phyloP scores from a whole-genome alignment of 495 filamentous ascomycete species.

The Hypoxylon perforatum region DNA sequence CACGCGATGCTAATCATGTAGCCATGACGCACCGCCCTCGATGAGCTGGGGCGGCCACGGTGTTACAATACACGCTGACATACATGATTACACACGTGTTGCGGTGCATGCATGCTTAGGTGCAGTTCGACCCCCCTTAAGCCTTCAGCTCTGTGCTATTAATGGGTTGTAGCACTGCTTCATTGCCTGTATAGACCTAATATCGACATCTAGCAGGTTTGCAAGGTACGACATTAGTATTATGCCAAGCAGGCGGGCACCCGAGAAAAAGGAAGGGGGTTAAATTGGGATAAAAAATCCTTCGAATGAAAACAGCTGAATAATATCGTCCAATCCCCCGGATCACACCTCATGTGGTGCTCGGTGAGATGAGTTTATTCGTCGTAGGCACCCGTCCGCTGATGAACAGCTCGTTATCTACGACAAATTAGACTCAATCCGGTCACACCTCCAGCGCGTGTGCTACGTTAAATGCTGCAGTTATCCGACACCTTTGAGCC shows the following conservation, averaged over 20 bases:
- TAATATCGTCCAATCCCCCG: neutral
- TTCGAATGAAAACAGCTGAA: neutral
- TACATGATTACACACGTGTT: slow-evolving; percentile 29
- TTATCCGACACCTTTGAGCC: slow-evolving; percentile 26
- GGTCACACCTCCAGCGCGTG: slow-evolving; percentile 10
- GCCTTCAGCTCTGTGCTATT: slow-evolving; percentile 30
- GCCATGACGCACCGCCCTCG: slow-evolving; percentile 1
- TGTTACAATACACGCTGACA: slow-evolving; percentile 13
- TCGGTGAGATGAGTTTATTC: slow-evolving; percentile 1
- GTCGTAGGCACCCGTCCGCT: slow-evolving; percentile 17
- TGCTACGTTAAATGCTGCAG: slow-evolving; percentile 28
- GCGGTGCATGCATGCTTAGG: slow-evolving; percentile 25
- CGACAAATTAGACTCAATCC: neutral
- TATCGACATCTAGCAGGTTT: slow-evolving; percentile 2
- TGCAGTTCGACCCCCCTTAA: slow-evolving; percentile 24
- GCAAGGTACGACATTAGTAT: slow-evolving; percentile 20
- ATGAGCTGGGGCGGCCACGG: slow-evolving; percentile 18
- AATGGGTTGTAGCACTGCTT: slow-evolving; percentile 25
- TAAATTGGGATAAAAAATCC: neutral
- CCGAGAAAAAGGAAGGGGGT: neutral
- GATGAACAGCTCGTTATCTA: slow-evolving; percentile 1
- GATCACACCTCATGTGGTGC: slow-evolving; percentile 1
- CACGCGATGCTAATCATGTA: slow-evolving; percentile 17
- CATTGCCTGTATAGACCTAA: slow-evolving; percentile 2
- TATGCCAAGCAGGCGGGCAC: slow-evolving; percentile 17